phyloP scores from a whole-genome alignment of 108 stramenopile species.

The Discostella stelligeroides region DNA sequence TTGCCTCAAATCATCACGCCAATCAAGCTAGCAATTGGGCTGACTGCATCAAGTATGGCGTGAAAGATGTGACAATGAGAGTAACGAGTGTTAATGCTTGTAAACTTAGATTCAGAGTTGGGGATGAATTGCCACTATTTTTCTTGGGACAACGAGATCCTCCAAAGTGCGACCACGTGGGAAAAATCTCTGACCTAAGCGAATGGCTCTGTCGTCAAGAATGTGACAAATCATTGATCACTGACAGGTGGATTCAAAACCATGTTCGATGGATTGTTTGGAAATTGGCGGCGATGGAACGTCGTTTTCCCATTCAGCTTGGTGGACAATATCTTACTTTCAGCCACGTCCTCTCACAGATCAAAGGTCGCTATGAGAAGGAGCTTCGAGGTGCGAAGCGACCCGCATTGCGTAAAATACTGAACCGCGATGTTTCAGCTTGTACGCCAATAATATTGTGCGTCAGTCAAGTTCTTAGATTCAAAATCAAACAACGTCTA shows the following conservation, averaged over 20 bases:
- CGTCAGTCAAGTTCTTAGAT: conserved; percentile 56
- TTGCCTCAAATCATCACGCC: conserved; percentile 21
- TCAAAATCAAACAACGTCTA: conserved; percentile 24
- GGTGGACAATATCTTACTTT: conserved; percentile 66
- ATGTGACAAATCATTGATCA: conserved; percentile 54
- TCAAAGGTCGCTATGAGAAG: conserved; percentile 63
- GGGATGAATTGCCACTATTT: conserved; percentile 44
- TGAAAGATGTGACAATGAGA: conserved; percentile 39
- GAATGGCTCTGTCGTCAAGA: conserved; percentile 46
- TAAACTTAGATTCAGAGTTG: conserved; percentile 52
- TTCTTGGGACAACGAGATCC: conserved; percentile 33
- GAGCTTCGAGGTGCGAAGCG: conserved; percentile 63
- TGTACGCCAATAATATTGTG: conserved; percentile 60
- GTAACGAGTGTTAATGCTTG: conserved; percentile 57
- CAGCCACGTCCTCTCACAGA: conserved; percentile 54
- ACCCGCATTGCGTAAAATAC: conserved; percentile 71
- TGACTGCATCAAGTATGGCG: conserved; percentile 35
- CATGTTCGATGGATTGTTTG: conserved; percentile 82
- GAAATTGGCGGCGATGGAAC: conserved; percentile 81
- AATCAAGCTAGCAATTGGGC: conserved; percentile 9
- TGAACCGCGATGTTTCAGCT: conserved; percentile 76
- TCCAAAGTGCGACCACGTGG: conserved; percentile 20
- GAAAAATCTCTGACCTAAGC: conserved; percentile 45
- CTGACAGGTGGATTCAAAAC: conserved; percentile 68
- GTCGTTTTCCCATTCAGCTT: conserved; percentile 55